Evolutionary conservation across 352 stramenopile species (phyloP).

Genomic region (Globisporangium iwayamae): DNA sequence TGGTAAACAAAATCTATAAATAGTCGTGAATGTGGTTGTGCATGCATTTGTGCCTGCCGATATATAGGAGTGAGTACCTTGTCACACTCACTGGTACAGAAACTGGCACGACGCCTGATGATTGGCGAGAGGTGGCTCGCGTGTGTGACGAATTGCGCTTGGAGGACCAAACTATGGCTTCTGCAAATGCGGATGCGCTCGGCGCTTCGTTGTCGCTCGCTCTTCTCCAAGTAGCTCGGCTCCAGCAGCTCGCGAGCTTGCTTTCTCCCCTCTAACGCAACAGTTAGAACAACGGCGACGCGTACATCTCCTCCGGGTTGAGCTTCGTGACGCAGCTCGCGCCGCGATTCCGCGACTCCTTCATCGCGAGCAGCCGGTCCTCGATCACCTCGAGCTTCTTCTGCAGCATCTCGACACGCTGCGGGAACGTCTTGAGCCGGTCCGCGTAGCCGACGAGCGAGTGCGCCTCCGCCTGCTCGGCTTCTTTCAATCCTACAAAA

Average conservation of each 20-base stretch:
- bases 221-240: neutral
- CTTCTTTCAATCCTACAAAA: constrained; percentile 49
- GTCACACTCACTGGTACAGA: neutral
- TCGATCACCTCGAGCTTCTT: constrained; percentile 70
- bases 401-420: constrained; percentile 61
- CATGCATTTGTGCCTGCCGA: neutral
- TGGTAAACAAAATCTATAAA: neutral
- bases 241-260: neutral
- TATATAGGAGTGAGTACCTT: too few relatives aligned
- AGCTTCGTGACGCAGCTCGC: constrained; percentile 30
- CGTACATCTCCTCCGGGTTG: constrained; percentile 23
- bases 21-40: neutral
- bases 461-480: constrained; percentile 45
- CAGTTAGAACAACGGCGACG: constrained; percentile 50
- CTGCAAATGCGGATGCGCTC: too few relatives aligned
- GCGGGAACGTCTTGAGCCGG: constrained; percentile 64
- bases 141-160: neutral
- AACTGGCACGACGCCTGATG: neutral
- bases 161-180: too few relatives aligned
- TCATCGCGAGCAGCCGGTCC: constrained; percentile 57
- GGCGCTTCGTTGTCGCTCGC: neutral
- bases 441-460: constrained; percentile 71
- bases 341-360: constrained; percentile 36
- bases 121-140: neutral
- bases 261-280: neutral